A percentile compares a stretch with the other conserved stretches of the same genome.
These are phyloP conservation scores for Dalbergia oliveri DNA, from an alignment of 306 rosid genomes.

Conservation along the genomic window DNA sequence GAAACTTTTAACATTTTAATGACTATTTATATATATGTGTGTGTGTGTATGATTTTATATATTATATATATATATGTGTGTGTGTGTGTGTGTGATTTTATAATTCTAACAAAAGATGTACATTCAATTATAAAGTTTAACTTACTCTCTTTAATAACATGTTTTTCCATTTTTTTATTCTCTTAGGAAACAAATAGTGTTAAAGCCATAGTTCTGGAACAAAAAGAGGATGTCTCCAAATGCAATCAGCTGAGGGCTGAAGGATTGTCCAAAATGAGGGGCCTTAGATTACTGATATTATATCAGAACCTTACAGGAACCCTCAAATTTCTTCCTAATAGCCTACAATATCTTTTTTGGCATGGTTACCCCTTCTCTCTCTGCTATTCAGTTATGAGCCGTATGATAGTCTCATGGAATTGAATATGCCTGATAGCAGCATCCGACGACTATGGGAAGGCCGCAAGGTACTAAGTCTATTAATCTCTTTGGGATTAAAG, in stretches of 20 bases:
- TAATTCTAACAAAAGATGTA: not conserved
- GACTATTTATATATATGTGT: no score
- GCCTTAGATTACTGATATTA: conserved; percentile 35
- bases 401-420: not conserved
- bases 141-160: not conserved
- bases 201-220: conserved; percentile 39
- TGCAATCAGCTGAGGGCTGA: conserved; percentile 8
- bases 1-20: no score
- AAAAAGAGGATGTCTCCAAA: not conserved
- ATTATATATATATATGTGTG: no score
- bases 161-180: not conserved
- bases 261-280: conserved; percentile 26
- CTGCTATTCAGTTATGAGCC: conserved; percentile 39
- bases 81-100: not conserved
- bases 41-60: no score
- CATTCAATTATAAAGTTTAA: not conserved
- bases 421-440: conserved; percentile 33
- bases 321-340: conserved; percentile 20
- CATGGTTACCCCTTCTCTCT: conserved; percentile 38
- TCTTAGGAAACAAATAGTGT: conserved; percentile 33
- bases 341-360: conserved; percentile 38
- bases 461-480: conserved; percentile 11
- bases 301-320: not conserved
- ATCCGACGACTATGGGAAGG: conserved; percentile 35
- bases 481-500: no score